These are phyloP conservation scores for Pseudocohnilembus persalinus DNA, from an alignment of 169 alveolate species.

Conservation along the genomic window DNA sequence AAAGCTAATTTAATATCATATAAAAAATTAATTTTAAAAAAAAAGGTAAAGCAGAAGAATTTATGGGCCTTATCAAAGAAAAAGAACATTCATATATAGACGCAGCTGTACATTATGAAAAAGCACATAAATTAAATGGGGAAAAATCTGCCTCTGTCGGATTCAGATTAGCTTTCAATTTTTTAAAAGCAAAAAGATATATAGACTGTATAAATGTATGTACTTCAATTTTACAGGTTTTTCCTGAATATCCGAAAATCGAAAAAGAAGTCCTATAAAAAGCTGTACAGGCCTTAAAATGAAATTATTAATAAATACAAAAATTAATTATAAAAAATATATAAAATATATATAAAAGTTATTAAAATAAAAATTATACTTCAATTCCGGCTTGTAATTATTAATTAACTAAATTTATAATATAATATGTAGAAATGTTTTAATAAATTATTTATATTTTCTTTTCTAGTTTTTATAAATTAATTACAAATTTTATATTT, in stretches of 20 bases:
- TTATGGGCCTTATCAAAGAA: conserved; percentile 87
- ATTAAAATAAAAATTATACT: no score
- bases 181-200: conserved; percentile 83
- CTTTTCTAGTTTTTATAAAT: no score
- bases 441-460: no score
- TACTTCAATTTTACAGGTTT: conserved; percentile 79
- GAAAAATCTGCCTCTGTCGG: conserved; percentile 83
- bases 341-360: no score
- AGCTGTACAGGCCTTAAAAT: conserved; percentile 55
- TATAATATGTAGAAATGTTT: no score
- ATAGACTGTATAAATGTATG: conserved; percentile 85
- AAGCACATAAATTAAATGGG: conserved; percentile 85
- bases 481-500: no score
- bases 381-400: no score
- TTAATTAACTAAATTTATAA: no score
- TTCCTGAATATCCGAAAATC: conserved; percentile 86
- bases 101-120: conserved; percentile 83
- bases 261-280: conserved; percentile 75
- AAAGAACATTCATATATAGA: conserved; percentile 83
- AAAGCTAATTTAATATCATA: no score
- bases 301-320: neutral
- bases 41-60: conserved; percentile 86
- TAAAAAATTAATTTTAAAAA: conserved; percentile 21
- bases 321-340: no score
- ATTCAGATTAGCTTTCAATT: conserved; percentile 86